Percentiles rank a stretch among this genome's conserved stretches.
phyloP scores from a whole-genome alignment of 2,329 filamentous ascomycete species.

The Phaeoacremonium minimum region DNA sequence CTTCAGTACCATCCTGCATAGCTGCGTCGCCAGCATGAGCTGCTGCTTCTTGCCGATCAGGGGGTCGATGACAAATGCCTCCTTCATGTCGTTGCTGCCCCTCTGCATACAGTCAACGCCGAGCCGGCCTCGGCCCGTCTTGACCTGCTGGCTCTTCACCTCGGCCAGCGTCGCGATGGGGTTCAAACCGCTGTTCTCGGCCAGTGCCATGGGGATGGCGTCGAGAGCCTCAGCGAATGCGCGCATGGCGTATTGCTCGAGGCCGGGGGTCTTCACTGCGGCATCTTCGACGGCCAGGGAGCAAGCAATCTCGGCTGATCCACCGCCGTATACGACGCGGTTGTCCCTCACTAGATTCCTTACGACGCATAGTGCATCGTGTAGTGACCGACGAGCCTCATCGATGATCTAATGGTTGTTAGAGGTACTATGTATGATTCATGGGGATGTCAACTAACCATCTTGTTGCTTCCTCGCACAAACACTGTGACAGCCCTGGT shows the following conservation, averaged over 20 bases:
- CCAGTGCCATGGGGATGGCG: slow-evolving; percentile 87
- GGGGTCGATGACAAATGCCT: slow-evolving; percentile 97
- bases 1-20: slow-evolving; percentile 98
- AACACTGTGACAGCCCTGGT: slow-evolving; percentile 94
- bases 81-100: slow-evolving; percentile 94
- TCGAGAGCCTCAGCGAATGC: slow-evolving; percentile 95
- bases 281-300: slow-evolving; percentile 94
- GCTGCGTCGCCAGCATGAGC: slow-evolving; percentile 89
- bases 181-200: slow-evolving; percentile 94
- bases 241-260: slow-evolving; percentile 98
- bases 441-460: slow-evolving; percentile 53
- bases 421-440: neutral
- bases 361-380: slow-evolving; percentile 96
- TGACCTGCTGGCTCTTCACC: slow-evolving; percentile 95
- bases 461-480: slow-evolving; percentile 97
- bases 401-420: slow-evolving; percentile 74
- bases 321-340: slow-evolving; percentile 94
- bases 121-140: slow-evolving; percentile 63
- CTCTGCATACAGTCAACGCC: slow-evolving; percentile 98
- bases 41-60: slow-evolving; percentile 98
- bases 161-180: slow-evolving; percentile 92
- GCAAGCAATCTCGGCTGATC: slow-evolving; percentile 95
- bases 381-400: slow-evolving; percentile 94
- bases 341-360: slow-evolving; percentile 95
- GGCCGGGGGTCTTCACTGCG: slow-evolving; percentile 88